Evolutionary conservation across 768 basidiomycete genomes (phyloP), one percentile per base, ranked within the genome.

Genomic region (Calocera viscosa): DNA sequence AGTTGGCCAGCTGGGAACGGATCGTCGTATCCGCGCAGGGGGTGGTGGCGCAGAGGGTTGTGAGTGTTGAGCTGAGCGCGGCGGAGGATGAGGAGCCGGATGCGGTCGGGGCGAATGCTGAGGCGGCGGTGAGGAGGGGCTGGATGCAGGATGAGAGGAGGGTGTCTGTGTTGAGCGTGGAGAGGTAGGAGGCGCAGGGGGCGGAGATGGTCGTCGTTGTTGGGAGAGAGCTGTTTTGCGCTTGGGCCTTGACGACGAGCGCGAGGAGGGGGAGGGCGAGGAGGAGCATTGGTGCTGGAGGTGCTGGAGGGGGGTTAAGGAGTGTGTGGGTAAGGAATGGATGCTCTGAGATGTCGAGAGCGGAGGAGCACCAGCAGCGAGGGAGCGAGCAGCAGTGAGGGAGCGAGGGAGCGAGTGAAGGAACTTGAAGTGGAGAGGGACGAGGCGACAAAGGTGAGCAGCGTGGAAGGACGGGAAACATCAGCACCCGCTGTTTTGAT

Each of bases 1-100:
- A 96, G 8, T 78, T 67, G 65, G 83, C 77, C 65, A 97, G 84
- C 71, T 84, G 80, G 43, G 78, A 68, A 66, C 87, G 83, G 73
- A 97, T 75, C 67, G 80, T 73, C 41, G 77, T 81, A 67, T 77
- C 75, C 43, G 68, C 40, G 74, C 80, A 80, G 5, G 74, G 74
- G 11, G 71, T 41, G 1, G 72, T 68, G 39, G 83, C 79, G 78
- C 91, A 94, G 1, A 78, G 69, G 38, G 78, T 73, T 22, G 79
- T 72, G 79, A 81, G 76, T 34, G 77, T 67, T 53, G 75, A 72
- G 33, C 79, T 73, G 24, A 78, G 69, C 74, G 75, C 80, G 66
- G 72, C 72, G 64, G 79, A 78, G 1, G 85, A 65, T 8, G 64
- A 35, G 35, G 71, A 67, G 38, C 7, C 35, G 35, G 35, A 5